phyloP scores from a whole-genome alignment of 208 protist species.

The Lotmaria passim region DNA sequence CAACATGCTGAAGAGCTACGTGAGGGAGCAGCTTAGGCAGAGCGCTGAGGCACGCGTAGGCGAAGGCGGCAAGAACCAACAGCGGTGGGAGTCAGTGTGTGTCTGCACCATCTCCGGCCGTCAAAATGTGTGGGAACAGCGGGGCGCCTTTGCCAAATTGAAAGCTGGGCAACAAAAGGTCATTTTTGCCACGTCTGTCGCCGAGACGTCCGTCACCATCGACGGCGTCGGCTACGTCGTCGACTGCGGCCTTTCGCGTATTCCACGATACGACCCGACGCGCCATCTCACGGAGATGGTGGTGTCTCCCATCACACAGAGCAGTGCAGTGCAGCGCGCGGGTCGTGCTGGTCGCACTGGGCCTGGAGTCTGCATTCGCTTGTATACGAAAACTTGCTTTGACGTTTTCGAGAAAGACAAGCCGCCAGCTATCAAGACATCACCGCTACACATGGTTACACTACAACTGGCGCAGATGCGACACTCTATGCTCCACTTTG shows the following conservation, averaged over 20 bases:
- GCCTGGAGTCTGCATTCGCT: constrained; percentile 95
- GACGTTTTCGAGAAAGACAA: constrained; percentile 38
- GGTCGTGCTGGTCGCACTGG: constrained; percentile 97
- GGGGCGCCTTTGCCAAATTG: constrained; percentile 30
- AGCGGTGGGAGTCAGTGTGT: constrained; percentile 11
- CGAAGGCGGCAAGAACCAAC: too few species aligned
- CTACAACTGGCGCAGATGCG: constrained; percentile 14
- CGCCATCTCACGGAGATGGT: constrained; percentile 94
- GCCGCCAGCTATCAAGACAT: constrained; percentile 83
- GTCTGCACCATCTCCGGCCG: constrained; percentile 49
- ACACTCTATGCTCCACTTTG: constrained; percentile 10
- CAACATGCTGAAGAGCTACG: not conserved
- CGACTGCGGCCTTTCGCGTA: constrained; percentile 96
- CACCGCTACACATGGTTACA: constrained; percentile 15
- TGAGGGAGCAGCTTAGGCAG: too few species aligned
- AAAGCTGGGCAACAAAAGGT: constrained; percentile 63
- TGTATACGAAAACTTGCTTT: constrained; percentile 89
- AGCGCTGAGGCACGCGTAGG: too few species aligned
- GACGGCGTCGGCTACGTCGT: constrained; percentile 98
- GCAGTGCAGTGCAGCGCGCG: constrained; percentile 95
- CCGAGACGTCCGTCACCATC: constrained; percentile 98
- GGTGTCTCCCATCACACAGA: constrained; percentile 95
- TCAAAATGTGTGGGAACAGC: constrained; percentile 44
- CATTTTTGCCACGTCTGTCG: constrained; percentile 98
- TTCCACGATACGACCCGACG: constrained; percentile 93